A percentile compares a stretch with the other conserved stretches of the same genome.
Evolutionary conservation across 129 eudicot genomes (phyloP).

Genomic region (Centrapalus pauciflorus): DNA sequence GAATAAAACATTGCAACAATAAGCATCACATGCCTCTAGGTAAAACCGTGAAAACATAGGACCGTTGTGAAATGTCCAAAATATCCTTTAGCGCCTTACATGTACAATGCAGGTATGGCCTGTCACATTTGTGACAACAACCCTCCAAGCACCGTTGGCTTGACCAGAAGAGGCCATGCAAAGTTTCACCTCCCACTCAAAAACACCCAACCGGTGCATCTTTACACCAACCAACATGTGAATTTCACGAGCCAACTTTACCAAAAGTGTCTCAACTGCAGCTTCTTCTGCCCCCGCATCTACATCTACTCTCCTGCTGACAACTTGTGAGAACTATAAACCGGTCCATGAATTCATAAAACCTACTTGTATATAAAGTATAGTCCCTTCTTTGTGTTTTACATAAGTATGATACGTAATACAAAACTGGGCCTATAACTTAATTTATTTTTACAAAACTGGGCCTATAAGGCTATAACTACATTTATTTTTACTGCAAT

Average conservation of each 20-base stretch:
- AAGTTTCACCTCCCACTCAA: conserved; percentile 98
- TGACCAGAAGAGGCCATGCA: conserved; percentile 68
- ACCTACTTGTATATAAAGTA: no score
- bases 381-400: no score
- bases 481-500: no score
- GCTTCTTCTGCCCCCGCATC: conserved; percentile 57
- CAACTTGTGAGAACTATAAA: background rate
- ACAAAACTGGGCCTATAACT: no score
- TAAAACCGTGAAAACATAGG: background rate
- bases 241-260: conserved; percentile 68
- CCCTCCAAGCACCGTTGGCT: conserved; percentile 96
- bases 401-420: no score
- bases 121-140: conserved; percentile 81
- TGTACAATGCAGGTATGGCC: conserved; percentile 95
- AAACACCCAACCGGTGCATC: conserved; percentile 90
- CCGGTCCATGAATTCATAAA: background rate
- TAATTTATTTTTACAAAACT: no score
- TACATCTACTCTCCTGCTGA: conserved; percentile 55
- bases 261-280: conserved; percentile 57
- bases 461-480: no score
- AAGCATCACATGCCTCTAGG: background rate
- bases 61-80: background rate
- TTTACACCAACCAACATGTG: conserved; percentile 67
- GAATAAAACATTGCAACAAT: background rate
- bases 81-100: conserved; percentile 46